Evolutionary conservation across 176 grass and related monocot species (phyloP), one percentile per base, ranked within the genome.

Genomic region (Bothriochloa decipiens): DNA sequence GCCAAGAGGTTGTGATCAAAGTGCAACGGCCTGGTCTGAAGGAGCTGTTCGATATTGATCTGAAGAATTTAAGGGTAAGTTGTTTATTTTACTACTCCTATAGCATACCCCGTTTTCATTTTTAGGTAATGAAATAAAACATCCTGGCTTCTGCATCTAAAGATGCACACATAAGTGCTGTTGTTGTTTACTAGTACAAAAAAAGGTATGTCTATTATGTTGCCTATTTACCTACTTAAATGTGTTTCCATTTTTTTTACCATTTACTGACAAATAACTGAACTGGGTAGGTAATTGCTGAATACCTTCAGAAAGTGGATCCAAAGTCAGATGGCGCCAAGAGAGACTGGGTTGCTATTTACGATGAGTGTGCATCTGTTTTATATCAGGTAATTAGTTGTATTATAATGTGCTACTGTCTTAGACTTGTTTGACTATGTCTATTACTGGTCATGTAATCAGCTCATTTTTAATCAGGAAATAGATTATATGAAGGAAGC

Each of bases 401-500:
- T 62, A 62, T 71, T 33, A 66, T 22, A 33, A 52, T 62, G 40
- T 50, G 12, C 26, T 70, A 1, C 3, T 71, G 28, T 53, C 11
- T 85, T 76, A 65, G 58, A 61, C 58, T 12, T 82, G 20, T 71
- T 80, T 72, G 65, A 76, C 8, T 80, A 77, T 13, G 26, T 55
- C 65, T n/a, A 69, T 78, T 67, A 23, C 28, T 23, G 22, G 77
- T 41, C 78, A 74, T 81, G 53, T 91, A 33, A 92, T 63, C 22
- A 23, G 11, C 45, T 79, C 58, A 70, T 72, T 65, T 26, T 61
- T 90, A n/a, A 90, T 84, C 85, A 99, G 96, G 96, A 99, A 93
- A 98, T 98, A 87, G 96, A 99, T 62, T 99, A 99, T 83, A 99
- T 84, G 16, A 94, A 94, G 86, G 96, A 99, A 99, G 96, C 96